Percentiles rank a stretch among this genome's conserved stretches.
These are phyloP conservation scores for Senna siamea DNA, from an alignment of 306 rosid genomes.

Conservation along the genomic window DNA sequence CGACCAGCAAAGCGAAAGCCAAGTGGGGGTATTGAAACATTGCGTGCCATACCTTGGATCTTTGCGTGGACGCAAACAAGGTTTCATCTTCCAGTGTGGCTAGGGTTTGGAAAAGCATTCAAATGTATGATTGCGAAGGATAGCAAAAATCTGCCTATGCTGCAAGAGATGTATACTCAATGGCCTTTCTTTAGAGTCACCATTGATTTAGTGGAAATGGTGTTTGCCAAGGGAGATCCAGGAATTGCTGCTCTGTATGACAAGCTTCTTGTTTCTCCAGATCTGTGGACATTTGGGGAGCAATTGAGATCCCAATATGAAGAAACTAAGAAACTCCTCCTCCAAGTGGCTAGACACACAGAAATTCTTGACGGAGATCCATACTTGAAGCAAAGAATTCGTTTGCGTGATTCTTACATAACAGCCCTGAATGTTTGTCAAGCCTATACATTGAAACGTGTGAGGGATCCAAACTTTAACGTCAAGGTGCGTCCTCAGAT, in stretches of 20 bases:
- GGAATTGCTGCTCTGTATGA: conserved; percentile 84
- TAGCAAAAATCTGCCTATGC: conserved; percentile 64
- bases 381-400: conserved; percentile 82
- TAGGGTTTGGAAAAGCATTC: conserved; percentile 88
- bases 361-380: conserved; percentile 92
- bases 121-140: conserved; percentile 64
- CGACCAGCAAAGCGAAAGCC: conserved; percentile 94
- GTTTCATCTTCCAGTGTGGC: conserved; percentile 97
- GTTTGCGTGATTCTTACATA: conserved; percentile 84
- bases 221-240: conserved; percentile 95
- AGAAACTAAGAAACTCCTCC: conserved; percentile 75
- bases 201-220: conserved; percentile 92
- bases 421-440: conserved; percentile 88
- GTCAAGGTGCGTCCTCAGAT: conserved; percentile 72
- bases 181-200: conserved; percentile 99
- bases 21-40: conserved; percentile 90
- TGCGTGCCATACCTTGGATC: conserved; percentile 97
- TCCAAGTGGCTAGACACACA: conserved; percentile 83
- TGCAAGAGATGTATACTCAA: conserved; percentile 79
- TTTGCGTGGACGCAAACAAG: conserved; percentile 97
- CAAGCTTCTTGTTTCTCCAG: conserved; percentile 83
- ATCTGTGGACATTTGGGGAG: conserved; percentile 73
- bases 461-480: conserved; percentile 69
- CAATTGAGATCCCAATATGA: conserved; percentile 68
- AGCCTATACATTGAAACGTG: conserved; percentile 88